Base-by-base conservation (phyloP, 352 stramenopile genomes). In the Phytophthora pini region DNA sequence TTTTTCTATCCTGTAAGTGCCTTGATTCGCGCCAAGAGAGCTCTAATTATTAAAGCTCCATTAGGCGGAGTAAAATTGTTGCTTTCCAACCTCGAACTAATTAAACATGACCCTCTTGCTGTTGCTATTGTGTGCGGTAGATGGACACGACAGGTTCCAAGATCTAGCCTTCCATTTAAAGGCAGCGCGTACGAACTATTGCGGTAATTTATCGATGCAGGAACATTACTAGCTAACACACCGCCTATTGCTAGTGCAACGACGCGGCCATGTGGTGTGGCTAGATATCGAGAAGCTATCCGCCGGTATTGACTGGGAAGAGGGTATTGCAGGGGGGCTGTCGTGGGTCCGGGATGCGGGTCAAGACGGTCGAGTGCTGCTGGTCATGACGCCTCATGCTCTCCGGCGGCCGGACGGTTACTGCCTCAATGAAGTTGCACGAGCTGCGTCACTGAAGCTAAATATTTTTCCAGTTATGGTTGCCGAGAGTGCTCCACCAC, bases 321-420 rank as follows among this genome's bases (percentile, higher is more conserved):
- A 90, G 55, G 82, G 82, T 56, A 93, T 93, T 69, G 80, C 77
- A 4, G 59, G 76, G 12, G 84, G 68, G 7, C 58, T 93, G 34
- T 82, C 77, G 36, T 89, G 82, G 79, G 80, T 89, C 26, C 86
- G 88, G 20, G 82, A 93, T 27, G 84, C 82, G 5, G 79, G 88
- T 54, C 60, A 85, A 51, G 79, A 93, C 50, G 84, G 84, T 20
- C 82, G 84, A 47, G 82, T 93, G 38, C 65, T 93, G 50, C 69
- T 93, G 60, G 63, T 93, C 62, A 93, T 93, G 84, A 93, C 84
- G 38, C 84, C 84, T 24, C 84, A 93, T 56, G 84, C 84, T 6
- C 72, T 93, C 46, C 80, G 84, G 11, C 72, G 84, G 2, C 84
- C 84, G 0, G 82, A 93, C 59, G 84, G 84, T 24, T 93, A 92